phyloP scores from a whole-genome alignment of 805 yeast genomes.

The Schwanniomyces pseudopolymorphus region DNA sequence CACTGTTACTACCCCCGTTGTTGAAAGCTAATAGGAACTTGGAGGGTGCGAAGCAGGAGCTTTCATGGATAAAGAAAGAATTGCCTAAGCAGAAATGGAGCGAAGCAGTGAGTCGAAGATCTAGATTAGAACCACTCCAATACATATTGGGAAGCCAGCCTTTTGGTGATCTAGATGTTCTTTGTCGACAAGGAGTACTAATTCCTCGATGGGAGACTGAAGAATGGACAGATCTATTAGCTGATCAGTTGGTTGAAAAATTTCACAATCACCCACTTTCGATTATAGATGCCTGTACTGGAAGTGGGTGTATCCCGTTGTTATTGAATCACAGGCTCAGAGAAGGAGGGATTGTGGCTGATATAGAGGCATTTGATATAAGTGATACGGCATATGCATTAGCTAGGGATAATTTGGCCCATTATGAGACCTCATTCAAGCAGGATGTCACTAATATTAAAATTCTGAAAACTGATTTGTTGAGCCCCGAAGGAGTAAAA shows the following conservation, averaged over 20 bases:
- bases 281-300: constrained; percentile 77
- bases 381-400: constrained; percentile 52
- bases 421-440: constrained; percentile 1
- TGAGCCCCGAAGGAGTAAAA: constrained; percentile 5
- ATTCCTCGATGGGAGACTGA: constrained; percentile 97
- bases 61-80: constrained; percentile 63
- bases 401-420: constrained; percentile 44
- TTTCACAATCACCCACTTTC: constrained; percentile 10
- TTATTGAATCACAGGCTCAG: constrained; percentile 31
- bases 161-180: constrained; percentile 66
- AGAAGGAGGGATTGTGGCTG: constrained; percentile 2
- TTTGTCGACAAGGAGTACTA: constrained; percentile 63
- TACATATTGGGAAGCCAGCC: constrained; percentile 87
- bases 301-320: constrained; percentile 84
- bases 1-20: constrained; percentile 32
- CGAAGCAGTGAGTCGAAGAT: constrained; percentile 54
- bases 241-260: constrained; percentile 10
- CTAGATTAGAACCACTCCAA: constrained; percentile 68
- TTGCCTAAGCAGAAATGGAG: constrained; percentile 48
- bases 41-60: constrained; percentile 52
- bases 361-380: constrained; percentile 54
- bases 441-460: constrained; percentile 3
- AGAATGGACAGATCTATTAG: constrained; percentile 68
- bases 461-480: constrained; percentile 14
- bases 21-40: constrained; percentile 29